phyloP scores from a whole-genome alignment of 441 rosid species.

The Macaranga tanarius region DNA sequence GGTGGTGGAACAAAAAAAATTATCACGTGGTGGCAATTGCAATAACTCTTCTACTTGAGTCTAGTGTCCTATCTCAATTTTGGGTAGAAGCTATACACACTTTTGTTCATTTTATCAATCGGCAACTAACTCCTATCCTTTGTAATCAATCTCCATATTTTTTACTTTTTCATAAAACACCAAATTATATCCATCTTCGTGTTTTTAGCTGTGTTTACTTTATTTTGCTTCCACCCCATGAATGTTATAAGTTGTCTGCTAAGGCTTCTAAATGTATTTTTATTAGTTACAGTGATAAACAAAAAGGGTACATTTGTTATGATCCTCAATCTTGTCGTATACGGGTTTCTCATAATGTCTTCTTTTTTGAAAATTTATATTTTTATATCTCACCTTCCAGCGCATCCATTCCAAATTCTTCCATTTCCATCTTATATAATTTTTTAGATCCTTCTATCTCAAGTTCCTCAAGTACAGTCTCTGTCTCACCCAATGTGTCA shows the following conservation, averaged over 20 bases:
- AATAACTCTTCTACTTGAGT: conserved; percentile 5
- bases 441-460: too few relatives aligned
- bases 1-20: not conserved
- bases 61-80: not conserved
- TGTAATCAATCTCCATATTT: conserved; percentile 13
- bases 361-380: too few relatives aligned
- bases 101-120: not conserved
- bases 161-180: not conserved
- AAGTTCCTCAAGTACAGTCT: too few relatives aligned
- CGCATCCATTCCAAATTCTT: too few relatives aligned
- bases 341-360: too few relatives aligned
- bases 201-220: conserved; percentile 1
- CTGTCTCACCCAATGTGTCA: too few relatives aligned
- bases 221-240: not conserved
- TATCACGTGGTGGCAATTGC: not conserved
- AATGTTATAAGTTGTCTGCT: not conserved
- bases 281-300: not conserved
- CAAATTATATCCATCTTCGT: not conserved
- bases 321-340: too few relatives aligned
- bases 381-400: too few relatives aligned
- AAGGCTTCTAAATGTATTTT: not conserved
- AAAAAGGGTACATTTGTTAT: too few relatives aligned
- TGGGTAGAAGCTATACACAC: not conserved
- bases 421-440: too few relatives aligned
- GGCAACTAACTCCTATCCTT: not conserved